Base-by-base conservation (phyloP, 805 yeast species). In the Zygoascus bituminiphila region DNA sequence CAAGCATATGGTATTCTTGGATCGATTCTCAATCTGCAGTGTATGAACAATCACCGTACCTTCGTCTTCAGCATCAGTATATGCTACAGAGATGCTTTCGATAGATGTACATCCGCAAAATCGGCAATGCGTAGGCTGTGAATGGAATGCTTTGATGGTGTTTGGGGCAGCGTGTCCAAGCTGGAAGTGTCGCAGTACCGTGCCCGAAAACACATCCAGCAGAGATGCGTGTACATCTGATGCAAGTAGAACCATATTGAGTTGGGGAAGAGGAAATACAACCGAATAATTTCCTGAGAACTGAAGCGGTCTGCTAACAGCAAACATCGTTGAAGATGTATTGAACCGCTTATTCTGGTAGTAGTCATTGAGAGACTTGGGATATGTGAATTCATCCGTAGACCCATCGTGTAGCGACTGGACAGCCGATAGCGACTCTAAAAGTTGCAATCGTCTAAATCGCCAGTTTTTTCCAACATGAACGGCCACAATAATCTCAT, bases 41-140 rank as follows among this genome's bases (percentile, higher is more conserved):
- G 93, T 82, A 58, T 87, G 95, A 68, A 85, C 68, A 5, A 83
- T 79, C 45, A 85, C 63, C 7, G 78, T 75, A 4, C 73, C 73
- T 2, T 53, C 53, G 2, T 73, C 68, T 49, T 78, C 82, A 22
- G 63, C 60, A 53, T 81, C 84, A 20, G 82, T 79, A 63, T 88
- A 88, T 0, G 82, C 81, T 19, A 87, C 69, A 1, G 91, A 81
- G 46, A 88, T 73, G 2, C 89, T 75, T 20, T 79, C 74, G 37
- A 88, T 75, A 0, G 95, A 82, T 0, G 85, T 88, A 68, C 94
- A 83, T 2, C 96, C 96, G 69, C 96, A 88, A 65, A 88, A 88
- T 42, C 84, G 75, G 66, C 96, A 88, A 66, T 88, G 95, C 0
- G 88, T 80, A 5, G 95, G 94, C 55, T 82, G 88, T 39, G 84